These are phyloP conservation scores for Cordyceps tenuipes DNA, from an alignment of 2,329 filamentous ascomycete genomes.

Conservation along the genomic window DNA sequence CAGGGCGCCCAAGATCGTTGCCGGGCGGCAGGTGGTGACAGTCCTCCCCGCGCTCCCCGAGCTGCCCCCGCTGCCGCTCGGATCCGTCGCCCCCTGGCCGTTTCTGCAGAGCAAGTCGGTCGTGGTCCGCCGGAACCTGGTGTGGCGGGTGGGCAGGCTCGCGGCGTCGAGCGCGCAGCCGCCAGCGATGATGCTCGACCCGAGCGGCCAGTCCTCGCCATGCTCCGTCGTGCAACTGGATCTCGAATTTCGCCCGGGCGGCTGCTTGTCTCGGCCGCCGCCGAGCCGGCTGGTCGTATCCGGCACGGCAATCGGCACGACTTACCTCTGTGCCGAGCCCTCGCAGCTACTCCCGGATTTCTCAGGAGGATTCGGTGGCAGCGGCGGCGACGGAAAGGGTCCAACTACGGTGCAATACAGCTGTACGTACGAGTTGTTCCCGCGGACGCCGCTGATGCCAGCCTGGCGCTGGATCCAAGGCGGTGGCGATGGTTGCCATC, in stretches of 20 bases:
- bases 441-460: background rate
- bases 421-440: background rate
- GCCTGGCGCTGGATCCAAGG: background rate
- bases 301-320: background rate
- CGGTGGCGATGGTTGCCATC: background rate
- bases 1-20: background rate
- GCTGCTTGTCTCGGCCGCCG: background rate
- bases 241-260: background rate
- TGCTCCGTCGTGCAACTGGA: background rate
- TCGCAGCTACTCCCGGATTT: slow-evolving; percentile 1
- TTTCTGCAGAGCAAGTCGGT: background rate
- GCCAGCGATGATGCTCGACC: slow-evolving; percentile 7
- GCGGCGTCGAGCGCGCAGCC: background rate
- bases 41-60: slow-evolving; percentile 2
- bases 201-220: background rate
- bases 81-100: background rate
- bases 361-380: background rate
- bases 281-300: background rate
- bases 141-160: background rate
- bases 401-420: slow-evolving; percentile 2
- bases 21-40: background rate
- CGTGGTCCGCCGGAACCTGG: background rate
- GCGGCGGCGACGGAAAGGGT: background rate
- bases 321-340: slow-evolving; percentile 2
- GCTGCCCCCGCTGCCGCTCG: background rate